Conservation (phyloP, 257 asterid species). For the Petrea volubilis region DNA sequence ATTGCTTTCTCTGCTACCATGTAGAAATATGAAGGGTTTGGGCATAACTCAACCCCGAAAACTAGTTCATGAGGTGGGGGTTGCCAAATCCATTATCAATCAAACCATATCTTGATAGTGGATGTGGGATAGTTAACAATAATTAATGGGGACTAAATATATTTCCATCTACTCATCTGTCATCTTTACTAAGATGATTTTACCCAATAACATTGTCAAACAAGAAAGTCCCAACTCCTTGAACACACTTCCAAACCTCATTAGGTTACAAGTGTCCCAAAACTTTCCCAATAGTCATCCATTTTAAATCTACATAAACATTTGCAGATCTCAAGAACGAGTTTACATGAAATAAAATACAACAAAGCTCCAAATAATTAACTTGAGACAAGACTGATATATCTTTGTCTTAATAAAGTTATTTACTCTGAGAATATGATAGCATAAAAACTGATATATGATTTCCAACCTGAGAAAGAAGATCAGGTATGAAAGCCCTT, state of each 20-base stretch:
- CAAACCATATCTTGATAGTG: too few relatives aligned
- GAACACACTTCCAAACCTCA: background rate
- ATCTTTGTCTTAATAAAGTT: background rate
- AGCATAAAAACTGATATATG: conserved; percentile 14
- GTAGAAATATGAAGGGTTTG: too few relatives aligned
- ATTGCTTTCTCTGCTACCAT: too few relatives aligned
- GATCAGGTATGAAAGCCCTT: conserved; percentile 69
- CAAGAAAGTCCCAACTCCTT: background rate
- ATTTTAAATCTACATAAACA: background rate
- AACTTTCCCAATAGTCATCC: background rate
- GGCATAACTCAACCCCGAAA: too few relatives aligned
- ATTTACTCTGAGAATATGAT: conserved; percentile 10
- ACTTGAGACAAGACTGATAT: background rate
- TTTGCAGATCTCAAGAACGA: background rate
- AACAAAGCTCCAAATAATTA: background rate
- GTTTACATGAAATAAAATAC: background rate
- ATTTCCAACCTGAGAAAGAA: conserved; percentile 81
- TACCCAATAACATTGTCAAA: too few relatives aligned
- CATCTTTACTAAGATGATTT: background rate
- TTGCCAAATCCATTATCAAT: too few relatives aligned
- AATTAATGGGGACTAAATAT: too few relatives aligned
- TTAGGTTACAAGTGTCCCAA: background rate
- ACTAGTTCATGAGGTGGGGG: too few relatives aligned
- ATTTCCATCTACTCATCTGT: too few relatives aligned
- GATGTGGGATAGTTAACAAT: too few relatives aligned